Percentiles rank a stretch among this genome's conserved stretches.
phyloP scores from a whole-genome alignment of 1,139 yeast species.

The Pneumocystis sp. region DNA sequence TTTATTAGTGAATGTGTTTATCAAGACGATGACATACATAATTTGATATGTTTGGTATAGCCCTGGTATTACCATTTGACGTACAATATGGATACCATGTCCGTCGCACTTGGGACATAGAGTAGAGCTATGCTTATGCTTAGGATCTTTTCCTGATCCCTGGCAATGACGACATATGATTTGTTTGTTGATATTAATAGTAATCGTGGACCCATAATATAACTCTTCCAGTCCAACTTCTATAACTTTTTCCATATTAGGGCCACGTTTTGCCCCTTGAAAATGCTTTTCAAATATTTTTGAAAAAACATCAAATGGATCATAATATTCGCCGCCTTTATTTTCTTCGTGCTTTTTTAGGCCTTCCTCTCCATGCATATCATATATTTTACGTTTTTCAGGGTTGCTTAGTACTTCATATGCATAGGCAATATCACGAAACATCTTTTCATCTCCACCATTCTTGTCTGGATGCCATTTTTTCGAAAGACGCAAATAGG shows the following conservation, averaged over 20 bases:
- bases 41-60: constrained; percentile 77
- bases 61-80: constrained; percentile 73
- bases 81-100: constrained; percentile 49
- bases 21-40: constrained; percentile 12
- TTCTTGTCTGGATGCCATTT: constrained; percentile 94
- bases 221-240: constrained; percentile 48
- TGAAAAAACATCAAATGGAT: constrained; percentile 60
- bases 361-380: constrained; percentile 73
- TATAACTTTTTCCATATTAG: constrained; percentile 43
- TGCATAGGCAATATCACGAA: constrained; percentile 85
- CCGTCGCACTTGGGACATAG: constrained; percentile 61
- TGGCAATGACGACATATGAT: constrained; percentile 61
- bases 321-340: constrained; percentile 28
- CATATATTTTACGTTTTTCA: constrained; percentile 59
- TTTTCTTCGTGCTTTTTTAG: constrained; percentile 32
- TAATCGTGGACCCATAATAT: constrained; percentile 50
- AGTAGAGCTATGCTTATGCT: constrained; percentile 46
- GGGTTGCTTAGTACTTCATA: constrained; percentile 72
- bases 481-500: constrained; percentile 70
- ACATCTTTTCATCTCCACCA: constrained; percentile 59
- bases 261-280: constrained; percentile 38
- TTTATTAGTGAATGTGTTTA: background rate
- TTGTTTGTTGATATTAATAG: constrained; percentile 52
- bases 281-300: constrained; percentile 43
- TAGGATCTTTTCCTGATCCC: constrained; percentile 59